A percentile compares a stretch with the other conserved stretches of the same genome.
phyloP scores from a whole-genome alignment of 345 rosid genomes.

The Isatis tinctoria region DNA sequence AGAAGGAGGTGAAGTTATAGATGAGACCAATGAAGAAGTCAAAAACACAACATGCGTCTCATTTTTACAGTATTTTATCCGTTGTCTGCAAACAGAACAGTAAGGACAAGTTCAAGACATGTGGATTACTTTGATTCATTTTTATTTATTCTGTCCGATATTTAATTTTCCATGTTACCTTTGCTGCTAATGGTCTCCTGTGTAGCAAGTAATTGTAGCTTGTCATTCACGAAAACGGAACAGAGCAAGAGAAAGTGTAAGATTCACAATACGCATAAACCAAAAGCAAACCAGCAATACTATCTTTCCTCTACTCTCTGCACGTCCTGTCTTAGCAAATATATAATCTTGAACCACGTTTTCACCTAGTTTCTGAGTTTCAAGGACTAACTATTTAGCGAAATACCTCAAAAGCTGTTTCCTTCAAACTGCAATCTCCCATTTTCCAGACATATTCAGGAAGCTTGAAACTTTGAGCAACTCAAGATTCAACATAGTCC shows the following conservation, averaged over 20 bases:
- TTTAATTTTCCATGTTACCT: too few relatives aligned
- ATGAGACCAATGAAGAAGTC: not conserved
- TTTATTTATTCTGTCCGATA: too few relatives aligned
- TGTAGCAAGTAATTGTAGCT: not conserved
- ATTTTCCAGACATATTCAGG: too few relatives aligned
- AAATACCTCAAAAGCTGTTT: too few relatives aligned
- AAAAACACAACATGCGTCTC: not conserved
- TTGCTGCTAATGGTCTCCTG: too few relatives aligned
- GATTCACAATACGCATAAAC: too few relatives aligned
- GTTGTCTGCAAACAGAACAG: not conserved
- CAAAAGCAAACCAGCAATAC: not conserved
- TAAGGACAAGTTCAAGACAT: not conserved
- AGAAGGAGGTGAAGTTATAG: not conserved
- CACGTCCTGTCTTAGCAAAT: not conserved
- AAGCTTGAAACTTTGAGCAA: too few relatives aligned
- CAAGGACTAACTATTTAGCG: too few relatives aligned
- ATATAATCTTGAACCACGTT: not conserved
- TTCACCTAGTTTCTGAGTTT: not conserved
- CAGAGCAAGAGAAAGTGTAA: not conserved
- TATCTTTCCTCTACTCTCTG: not conserved
- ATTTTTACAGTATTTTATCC: not conserved
- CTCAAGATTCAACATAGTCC: too few relatives aligned
- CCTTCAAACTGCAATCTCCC: too few relatives aligned
- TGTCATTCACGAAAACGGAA: not conserved
- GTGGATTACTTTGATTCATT: not conserved